These are phyloP conservation scores for Hericium rajendrae DNA, from an alignment of 768 basidiomycete genomes.

Conservation along the genomic window DNA sequence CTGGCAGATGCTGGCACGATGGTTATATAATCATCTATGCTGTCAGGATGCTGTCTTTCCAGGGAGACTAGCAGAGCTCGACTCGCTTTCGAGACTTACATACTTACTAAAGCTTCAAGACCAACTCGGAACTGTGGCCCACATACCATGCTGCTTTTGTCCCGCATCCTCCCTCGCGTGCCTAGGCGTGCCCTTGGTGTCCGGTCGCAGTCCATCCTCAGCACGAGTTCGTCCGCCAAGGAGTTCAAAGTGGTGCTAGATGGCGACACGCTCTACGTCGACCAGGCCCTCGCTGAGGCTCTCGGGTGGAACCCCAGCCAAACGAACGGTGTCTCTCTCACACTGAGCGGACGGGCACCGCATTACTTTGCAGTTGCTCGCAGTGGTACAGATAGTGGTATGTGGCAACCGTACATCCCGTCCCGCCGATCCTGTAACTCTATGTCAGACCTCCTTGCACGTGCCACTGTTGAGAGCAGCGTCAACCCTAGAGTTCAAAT, in stretches of 20 bases:
- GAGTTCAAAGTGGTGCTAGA: constrained; percentile 17
- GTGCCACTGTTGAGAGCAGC: constrained; percentile 8
- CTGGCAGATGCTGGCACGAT: no score
- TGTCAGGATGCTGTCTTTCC: no score
- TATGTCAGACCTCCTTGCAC: constrained; percentile 9
- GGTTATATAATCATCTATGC: no score
- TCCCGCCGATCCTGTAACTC: not conserved
- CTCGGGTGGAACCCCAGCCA: constrained; percentile 11
- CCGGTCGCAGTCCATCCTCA: not conserved
- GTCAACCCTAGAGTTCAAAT: constrained; percentile 4
- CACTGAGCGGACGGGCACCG: constrained; percentile 13
- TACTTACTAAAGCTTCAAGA: no score
- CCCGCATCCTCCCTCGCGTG: not conserved
- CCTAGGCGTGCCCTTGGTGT: not conserved
- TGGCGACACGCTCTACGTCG: constrained; percentile 15
- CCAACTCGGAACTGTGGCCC: no score
- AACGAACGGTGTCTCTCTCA: constrained; percentile 5
- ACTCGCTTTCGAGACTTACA: no score
- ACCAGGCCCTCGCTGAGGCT: constrained; percentile 12
- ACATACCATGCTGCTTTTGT: no score
- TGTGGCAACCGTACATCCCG: not conserved
- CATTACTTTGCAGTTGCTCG: constrained; percentile 15
- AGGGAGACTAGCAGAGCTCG: no score
- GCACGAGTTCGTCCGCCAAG: not conserved
- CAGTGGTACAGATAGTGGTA: constrained; percentile 14